phyloP scores from a whole-genome alignment of 176 grass and related monocot genomes.

The Carex scoparia region DNA sequence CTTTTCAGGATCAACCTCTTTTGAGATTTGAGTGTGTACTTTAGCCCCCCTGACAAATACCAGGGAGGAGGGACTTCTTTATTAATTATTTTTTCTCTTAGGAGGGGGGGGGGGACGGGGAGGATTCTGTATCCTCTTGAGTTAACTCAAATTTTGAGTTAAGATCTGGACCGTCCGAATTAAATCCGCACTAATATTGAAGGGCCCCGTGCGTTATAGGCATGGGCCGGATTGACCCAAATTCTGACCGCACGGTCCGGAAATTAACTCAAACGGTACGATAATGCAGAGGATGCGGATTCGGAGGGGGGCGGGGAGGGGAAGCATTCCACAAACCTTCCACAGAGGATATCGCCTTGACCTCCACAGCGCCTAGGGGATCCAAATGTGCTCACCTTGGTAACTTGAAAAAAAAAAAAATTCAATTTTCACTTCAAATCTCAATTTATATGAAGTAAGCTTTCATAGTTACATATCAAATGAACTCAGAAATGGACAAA shows the following conservation, averaged over 20 bases:
- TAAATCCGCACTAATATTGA: too few species aligned
- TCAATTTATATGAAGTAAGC: slow-evolving; percentile 23
- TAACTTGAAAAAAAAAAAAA: slow-evolving; percentile 37
- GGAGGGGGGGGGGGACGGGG: neutral
- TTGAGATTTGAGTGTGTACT: neutral
- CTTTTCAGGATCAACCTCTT: neutral
- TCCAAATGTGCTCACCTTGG: slow-evolving; percentile 75
- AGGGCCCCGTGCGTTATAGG: too few species aligned
- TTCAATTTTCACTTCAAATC: neutral
- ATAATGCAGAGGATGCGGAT: too few species aligned
- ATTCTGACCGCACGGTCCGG: too few species aligned
- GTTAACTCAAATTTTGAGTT: too few species aligned
- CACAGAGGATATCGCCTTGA: slow-evolving; percentile 95
- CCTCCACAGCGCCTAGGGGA: slow-evolving; percentile 92
- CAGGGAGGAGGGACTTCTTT: neutral
- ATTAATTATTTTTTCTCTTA: neutral
- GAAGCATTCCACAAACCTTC: slow-evolving; percentile 49
- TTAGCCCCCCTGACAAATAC: neutral
- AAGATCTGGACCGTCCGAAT: too few species aligned
- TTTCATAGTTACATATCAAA: neutral
- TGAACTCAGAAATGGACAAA: neutral
- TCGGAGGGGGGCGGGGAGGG: too few species aligned
- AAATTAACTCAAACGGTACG: too few species aligned
- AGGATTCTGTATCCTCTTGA: too few species aligned
- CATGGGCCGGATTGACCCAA: too few species aligned